Base-by-base conservation (phyloP, 2,329 filamentous ascomycete genomes). In the Fusarium haematococcum region DNA sequence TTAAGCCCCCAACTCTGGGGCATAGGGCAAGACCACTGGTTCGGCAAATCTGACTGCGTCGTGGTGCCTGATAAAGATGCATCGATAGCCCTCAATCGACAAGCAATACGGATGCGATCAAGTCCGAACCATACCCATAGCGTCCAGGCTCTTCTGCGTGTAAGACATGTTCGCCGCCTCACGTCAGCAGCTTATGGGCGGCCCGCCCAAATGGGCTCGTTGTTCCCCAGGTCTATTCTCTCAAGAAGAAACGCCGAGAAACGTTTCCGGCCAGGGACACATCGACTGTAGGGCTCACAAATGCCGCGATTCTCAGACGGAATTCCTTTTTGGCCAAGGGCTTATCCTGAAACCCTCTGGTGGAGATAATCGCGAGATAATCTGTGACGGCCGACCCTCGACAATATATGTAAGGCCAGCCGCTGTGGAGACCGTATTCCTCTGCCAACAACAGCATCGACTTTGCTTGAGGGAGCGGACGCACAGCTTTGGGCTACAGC, bases 131-230 rank as follows among this genome's bases (percentile, higher is more conserved):
- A 25, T 56, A 23, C 50, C 30, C 56, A 70, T 25, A 23, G 43
- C 39, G 41, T 27, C 37, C 41, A 32, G 37, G 59, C 33, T 69
- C 57, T 52, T 54, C 52, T 20, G 27, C 58, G 14, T 60, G 23
- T 32, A 48, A 58, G 37, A 32, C 27, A 23, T 59, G 32, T 50
- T 54, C 60, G 61, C 41, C 54, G 60, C 54, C 73, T 75, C 73
- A 75, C 73, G 70, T 75, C 73, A 75, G 73, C 73, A 65, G 56
- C 41, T 35, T 20, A 56, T 54, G 45, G 27, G 41, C 39, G 27
- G 62, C 52, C 39, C 37, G 57, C 52, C 61, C 9, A 30, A 50
- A 50, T 50, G 25, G 25, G 45, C 45, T 50, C 43, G 43, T 18
- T 48, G 43, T 48, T 52, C 48, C 27, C 48, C 27, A 52, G 18